A percentile compares a stretch with the other conserved stretches of the same genome.
These are phyloP conservation scores for Yamadazyma triangularis DNA, from an alignment of 1,139 yeast genomes.

Conservation along the genomic window DNA sequence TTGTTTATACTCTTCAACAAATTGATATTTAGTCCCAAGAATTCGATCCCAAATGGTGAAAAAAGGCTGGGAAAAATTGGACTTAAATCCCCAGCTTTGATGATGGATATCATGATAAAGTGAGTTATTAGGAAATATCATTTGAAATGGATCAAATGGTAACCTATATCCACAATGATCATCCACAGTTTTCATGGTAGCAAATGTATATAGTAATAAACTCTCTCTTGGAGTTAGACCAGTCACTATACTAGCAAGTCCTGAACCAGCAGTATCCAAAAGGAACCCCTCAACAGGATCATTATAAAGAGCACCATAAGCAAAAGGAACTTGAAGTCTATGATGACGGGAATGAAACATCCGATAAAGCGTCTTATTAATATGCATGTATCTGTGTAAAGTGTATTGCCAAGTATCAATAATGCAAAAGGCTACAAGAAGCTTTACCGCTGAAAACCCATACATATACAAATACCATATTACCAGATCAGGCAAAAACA, in stretches of 20 bases:
- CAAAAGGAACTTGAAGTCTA: slow-evolving; percentile 89
- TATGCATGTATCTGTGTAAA: slow-evolving; percentile 85
- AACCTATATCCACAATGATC: slow-evolving; percentile 96
- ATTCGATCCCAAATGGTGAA: slow-evolving; percentile 88
- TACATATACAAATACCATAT: slow-evolving; percentile 52
- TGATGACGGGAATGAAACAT: slow-evolving; percentile 93
- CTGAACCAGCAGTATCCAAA: slow-evolving; percentile 90
- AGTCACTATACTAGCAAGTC: slow-evolving; percentile 64
- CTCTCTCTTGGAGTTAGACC: slow-evolving; percentile 74
- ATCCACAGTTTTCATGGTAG: slow-evolving; percentile 94
- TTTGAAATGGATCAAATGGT: slow-evolving; percentile 87
- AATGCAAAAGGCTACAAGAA: slow-evolving; percentile 61
- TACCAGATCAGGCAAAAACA: slow-evolving; percentile 39
- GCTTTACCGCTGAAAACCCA: slow-evolving; percentile 54
- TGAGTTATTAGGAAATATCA: slow-evolving; percentile 88
- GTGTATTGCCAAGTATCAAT: slow-evolving; percentile 95
- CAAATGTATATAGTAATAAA: slow-evolving; percentile 69
- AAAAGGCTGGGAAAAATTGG: slow-evolving; percentile 94
- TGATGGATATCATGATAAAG: slow-evolving; percentile 97
- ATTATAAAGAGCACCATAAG: slow-evolving; percentile 93
- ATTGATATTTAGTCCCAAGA: slow-evolving; percentile 68
- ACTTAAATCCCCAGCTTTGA: slow-evolving; percentile 91
- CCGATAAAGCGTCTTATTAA: slow-evolving; percentile 68
- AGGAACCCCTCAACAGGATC: slow-evolving; percentile 91
- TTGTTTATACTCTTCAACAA: slow-evolving; percentile 54